phyloP scores from a whole-genome alignment of 768 basidiomycete species.

The Cyclocybe aegerita region DNA sequence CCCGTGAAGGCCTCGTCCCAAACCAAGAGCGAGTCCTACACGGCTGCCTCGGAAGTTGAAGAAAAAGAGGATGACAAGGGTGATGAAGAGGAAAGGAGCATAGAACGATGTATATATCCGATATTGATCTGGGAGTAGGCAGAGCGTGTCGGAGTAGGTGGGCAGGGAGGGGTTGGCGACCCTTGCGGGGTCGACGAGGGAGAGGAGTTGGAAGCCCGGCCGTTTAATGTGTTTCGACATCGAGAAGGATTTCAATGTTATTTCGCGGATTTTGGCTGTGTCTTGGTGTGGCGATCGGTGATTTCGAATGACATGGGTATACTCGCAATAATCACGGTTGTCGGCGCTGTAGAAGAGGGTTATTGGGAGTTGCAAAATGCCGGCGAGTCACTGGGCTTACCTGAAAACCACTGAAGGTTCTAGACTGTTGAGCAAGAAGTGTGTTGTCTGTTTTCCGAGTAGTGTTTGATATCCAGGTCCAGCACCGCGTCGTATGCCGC shows the following conservation, averaged over 20 bases:
- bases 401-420: constrained; percentile 72
- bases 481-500: constrained; percentile 70
- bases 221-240: constrained; percentile 66
- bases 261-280: constrained; percentile 54
- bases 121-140: constrained; percentile 75
- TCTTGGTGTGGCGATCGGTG: constrained; percentile 25
- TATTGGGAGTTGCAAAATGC: constrained; percentile 3
- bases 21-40: constrained; percentile 13
- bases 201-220: constrained; percentile 87
- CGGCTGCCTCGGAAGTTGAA: constrained; percentile 37
- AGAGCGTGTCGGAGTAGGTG: constrained; percentile 66
- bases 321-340: constrained; percentile 90
- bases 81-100: constrained; percentile 58
- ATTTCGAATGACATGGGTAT: constrained; percentile 42
- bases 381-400: constrained; percentile 33
- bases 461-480: constrained; percentile 83
- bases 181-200: constrained; percentile 42
- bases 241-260: constrained; percentile 88
- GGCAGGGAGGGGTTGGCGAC: constrained; percentile 28
- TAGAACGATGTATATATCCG: constrained; percentile 63
- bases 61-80: constrained; percentile 45
- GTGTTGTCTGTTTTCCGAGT: constrained; percentile 75
- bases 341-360: constrained; percentile 57
- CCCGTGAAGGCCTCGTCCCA: no score
- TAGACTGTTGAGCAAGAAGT: constrained; percentile 68